Conservation (phyloP, 805 yeast genomes). For the Yarrowia sp. region DNA sequence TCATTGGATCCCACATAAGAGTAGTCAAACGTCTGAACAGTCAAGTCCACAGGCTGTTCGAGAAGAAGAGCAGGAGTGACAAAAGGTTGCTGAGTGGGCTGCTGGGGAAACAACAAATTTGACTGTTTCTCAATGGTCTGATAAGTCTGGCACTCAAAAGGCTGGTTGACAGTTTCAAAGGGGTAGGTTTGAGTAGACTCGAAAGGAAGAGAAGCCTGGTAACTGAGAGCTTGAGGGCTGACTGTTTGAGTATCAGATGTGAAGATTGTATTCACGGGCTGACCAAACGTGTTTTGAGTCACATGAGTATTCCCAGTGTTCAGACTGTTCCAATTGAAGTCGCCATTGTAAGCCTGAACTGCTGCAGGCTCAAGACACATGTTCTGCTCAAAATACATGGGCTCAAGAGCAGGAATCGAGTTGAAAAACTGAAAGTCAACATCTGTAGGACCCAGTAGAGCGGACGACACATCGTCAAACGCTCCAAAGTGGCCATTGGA, state of each 20-base stretch:
- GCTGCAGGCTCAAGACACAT: background rate
- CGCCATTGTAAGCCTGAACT: background rate
- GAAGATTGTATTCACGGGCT: no score
- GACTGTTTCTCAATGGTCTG: background rate
- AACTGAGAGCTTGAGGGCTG: background rate
- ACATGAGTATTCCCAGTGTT: no score
- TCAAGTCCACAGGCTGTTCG: background rate
- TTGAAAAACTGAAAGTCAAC: background rate
- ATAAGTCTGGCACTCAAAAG: no score
- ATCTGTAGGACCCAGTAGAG: background rate
- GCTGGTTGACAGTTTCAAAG: no score
- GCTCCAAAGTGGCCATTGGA: background rate
- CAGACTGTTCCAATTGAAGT: no score
- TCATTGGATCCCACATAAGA: no score
- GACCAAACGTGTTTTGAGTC: no score
- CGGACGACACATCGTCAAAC: background rate
- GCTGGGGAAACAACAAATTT: background rate
- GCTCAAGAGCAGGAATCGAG: background rate
- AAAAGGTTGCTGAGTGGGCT: background rate
- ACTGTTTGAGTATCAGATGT: background rate
- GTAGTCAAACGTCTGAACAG: background rate
- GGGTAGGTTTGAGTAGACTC: background rate
- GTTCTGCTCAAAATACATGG: background rate
- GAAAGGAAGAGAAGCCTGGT: background rate
- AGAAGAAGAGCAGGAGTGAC: background rate